Evolutionary conservation across 257 asterid species (phyloP).

Genomic region (Ehretia macrophylla): DNA sequence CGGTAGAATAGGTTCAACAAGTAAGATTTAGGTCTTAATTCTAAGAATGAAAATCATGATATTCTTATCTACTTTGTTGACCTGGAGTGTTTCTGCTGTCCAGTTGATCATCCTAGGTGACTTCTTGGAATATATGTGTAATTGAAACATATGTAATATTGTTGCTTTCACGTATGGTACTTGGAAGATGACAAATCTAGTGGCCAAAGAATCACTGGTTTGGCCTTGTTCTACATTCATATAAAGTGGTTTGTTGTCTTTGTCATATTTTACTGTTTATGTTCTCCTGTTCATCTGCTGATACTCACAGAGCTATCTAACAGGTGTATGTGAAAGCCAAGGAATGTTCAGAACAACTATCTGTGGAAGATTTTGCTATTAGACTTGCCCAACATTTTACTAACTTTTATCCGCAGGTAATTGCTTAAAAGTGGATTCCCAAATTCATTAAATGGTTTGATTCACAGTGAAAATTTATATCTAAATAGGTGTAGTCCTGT

Average conservation of each 20-base stretch:
- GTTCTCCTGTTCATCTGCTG: not conserved
- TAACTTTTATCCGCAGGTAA: slow-evolving; percentile 68
- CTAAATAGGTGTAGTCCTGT: too few species aligned
- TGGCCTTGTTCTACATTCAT: not conserved
- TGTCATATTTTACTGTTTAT: too few species aligned
- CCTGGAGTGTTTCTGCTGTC: not conserved
- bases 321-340: slow-evolving; percentile 97
- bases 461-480: too few species aligned
- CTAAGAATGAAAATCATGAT: not conserved
- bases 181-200: not conserved
- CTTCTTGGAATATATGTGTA: not conserved
- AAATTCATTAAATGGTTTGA: not conserved
- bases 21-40: too few species aligned
- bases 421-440: not conserved
- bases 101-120: too few species aligned
- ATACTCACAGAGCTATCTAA: not conserved
- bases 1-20: too few species aligned
- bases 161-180: not conserved
- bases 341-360: slow-evolving; percentile 59
- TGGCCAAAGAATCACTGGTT: not conserved
- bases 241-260: too few species aligned
- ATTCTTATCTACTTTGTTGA: not conserved
- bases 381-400: slow-evolving; percentile 86
- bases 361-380: slow-evolving; percentile 83
- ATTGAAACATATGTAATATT: not conserved